Base-by-base conservation (phyloP, 345 rosid genomes). In the Eucalyptus pauciflora region DNA sequence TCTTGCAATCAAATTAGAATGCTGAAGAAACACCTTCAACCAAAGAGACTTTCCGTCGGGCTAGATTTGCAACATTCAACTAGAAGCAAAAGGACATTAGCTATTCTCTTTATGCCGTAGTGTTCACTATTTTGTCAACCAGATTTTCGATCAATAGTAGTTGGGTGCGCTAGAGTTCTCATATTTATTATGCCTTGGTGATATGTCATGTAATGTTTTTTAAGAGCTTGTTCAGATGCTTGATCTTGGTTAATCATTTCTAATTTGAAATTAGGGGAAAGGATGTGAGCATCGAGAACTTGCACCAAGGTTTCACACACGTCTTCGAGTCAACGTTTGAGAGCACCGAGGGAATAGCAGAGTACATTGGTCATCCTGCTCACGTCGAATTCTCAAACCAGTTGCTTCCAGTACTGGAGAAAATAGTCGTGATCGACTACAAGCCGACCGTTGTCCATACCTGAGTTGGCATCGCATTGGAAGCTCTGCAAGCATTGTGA, bases 281-380 rank as follows among this genome's bases (percentile, higher is more conserved):
- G 67, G 96, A 96, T 93, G 95, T 97, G 92, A 96, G 99, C 90
- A 58, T 88, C 56, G 97, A 96, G 96, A 96, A 96, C 88, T 12
- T 94, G 94, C 96, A 96, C 83, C 98, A 94, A 90, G 99, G 97
- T 22, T 97, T 92, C 94, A 96, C 97, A 8, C 99, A 97, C 86
- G 85, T 97, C 62, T 96, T 97, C 60, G 94, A 94, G 88, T 94
- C 97, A 41, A 94, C 94, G 11, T 97, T 97, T 83, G 99, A 96
- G 91, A 95, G 95, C 90, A 94, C 90, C 2, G 95, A 94, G 87
- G 99, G 92, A 29, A 48, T 96, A 80, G 95, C 95, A 3, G 97
- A 96, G 91, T 97, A 97, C 87, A 8, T 94, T 85, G 88, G 91
- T 91, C 99, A 96, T 89, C 99, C 97, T 83, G 93, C 89, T 15